phyloP scores from a whole-genome alignment of 177 flowering plant species.

The Vitis hybrid region DNA sequence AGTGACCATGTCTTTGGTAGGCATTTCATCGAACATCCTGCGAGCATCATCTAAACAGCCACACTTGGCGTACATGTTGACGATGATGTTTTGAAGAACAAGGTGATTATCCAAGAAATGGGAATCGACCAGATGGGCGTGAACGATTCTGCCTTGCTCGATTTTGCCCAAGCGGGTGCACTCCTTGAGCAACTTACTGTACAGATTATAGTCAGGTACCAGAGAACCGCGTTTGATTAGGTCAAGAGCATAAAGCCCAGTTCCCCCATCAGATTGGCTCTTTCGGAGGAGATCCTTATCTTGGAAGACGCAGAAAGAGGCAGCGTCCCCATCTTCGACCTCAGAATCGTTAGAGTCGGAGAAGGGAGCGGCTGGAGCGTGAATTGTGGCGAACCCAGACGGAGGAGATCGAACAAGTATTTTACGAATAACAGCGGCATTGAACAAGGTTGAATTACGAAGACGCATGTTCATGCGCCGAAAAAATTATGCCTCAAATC shows the following conservation, averaged over 20 bases:
- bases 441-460: background rate
- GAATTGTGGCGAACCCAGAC: background rate
- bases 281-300: constrained; percentile 43
- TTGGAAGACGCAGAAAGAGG: constrained; percentile 24
- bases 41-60: constrained; percentile 52
- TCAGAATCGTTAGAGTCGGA: constrained; percentile 13
- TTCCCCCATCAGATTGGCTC: constrained; percentile 16
- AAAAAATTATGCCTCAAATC: background rate
- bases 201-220: constrained; percentile 31
- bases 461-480: background rate
- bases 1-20: constrained; percentile 45
- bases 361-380: background rate
- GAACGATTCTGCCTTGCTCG: constrained; percentile 43
- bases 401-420: background rate
- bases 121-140: constrained; percentile 46
- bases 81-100: constrained; percentile 30
- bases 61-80: constrained; percentile 62
- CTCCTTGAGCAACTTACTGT: constrained; percentile 40
- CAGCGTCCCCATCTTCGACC: constrained; percentile 6
- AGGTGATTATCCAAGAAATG: constrained; percentile 30
- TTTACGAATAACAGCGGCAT: background rate
- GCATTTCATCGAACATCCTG: constrained; percentile 54
- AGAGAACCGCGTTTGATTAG: constrained; percentile 40
- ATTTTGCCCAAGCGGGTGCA: constrained; percentile 45
- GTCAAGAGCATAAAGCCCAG: constrained; percentile 52